phyloP scores from a whole-genome alignment of 176 grass and related monocot genomes.

The Tuctoria greenei region DNA sequence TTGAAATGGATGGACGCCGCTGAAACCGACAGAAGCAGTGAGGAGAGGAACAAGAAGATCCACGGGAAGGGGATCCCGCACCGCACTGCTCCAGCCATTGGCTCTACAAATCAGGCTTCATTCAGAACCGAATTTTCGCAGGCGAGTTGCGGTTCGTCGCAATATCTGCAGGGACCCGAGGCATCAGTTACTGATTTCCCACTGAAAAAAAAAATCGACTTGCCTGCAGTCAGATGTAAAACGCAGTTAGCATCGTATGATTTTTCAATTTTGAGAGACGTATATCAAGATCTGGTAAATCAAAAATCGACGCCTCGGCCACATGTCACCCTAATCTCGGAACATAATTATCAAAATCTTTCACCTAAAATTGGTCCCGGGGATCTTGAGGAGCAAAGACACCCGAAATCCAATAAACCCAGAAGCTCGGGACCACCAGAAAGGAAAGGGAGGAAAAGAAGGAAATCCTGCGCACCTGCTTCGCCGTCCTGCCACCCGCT shows the following conservation, averaged over 20 bases:
- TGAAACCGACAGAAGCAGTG: slow-evolving; percentile 14
- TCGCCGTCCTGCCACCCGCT: neutral
- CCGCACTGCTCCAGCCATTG: slow-evolving; percentile 54
- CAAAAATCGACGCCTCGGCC: slow-evolving; percentile 3
- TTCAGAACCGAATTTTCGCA: slow-evolving; percentile 31
- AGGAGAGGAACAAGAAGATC: slow-evolving; percentile 45
- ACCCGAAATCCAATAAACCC: neutral
- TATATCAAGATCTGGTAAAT: slow-evolving; percentile 31
- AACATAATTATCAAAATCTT: slow-evolving; percentile 4
- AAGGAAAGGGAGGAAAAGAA: neutral
- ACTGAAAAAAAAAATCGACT: neutral
- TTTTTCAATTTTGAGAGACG: neutral
- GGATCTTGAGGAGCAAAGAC: neutral
- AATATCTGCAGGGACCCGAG: neutral
- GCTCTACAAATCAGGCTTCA: slow-evolving; percentile 48
- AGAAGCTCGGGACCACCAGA: neutral
- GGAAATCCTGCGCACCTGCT: neutral
- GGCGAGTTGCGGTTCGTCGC: neutral
- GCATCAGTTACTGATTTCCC: neutral
- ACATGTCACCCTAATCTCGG: neutral
- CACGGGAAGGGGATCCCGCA: slow-evolving; percentile 33
- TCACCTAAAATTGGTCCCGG: neutral
- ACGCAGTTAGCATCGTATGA: neutral
- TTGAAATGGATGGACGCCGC: slow-evolving; percentile 39
- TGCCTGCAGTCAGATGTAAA: slow-evolving; percentile 17